These are phyloP conservation scores for Aspergillus fumigatiaffinis DNA, from an alignment of 2,329 filamentous ascomycete genomes.

Conservation along the genomic window DNA sequence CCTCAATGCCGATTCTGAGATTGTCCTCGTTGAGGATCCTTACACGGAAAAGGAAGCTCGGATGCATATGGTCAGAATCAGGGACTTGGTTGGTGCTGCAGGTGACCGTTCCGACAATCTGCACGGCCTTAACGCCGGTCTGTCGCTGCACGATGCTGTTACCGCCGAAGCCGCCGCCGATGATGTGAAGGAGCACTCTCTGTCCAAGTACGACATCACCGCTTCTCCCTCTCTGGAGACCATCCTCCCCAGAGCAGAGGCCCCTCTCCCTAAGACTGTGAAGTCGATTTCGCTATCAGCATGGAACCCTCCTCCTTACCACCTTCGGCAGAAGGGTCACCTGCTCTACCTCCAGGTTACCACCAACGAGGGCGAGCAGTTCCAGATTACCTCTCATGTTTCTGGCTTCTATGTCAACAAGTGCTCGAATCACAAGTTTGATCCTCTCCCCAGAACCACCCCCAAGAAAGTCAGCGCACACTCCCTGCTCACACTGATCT, in stretches of 20 bases:
- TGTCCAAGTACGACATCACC: conserved; percentile 74
- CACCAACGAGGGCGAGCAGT: conserved; percentile 91
- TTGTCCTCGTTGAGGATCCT: conserved; percentile 83
- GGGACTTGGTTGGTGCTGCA: conserved; percentile 89
- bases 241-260: conserved; percentile 65
- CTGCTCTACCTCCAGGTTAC: conserved; percentile 84
- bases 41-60: conserved; percentile 98
- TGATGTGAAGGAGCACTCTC: conserved; percentile 49
- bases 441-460: conserved; percentile 73
- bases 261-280: conserved; percentile 78
- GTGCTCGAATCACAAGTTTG: conserved; percentile 91
- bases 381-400: conserved; percentile 88
- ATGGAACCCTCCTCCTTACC: conserved; percentile 94
- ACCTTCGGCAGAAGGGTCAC: conserved; percentile 86
- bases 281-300: conserved; percentile 84
- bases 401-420: conserved; percentile 98
- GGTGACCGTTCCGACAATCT: conserved; percentile 83
- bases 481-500: conserved; percentile 78
- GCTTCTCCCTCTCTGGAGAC: conserved; percentile 63
- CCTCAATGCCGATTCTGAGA: conserved; percentile 70
- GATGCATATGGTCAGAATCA: conserved; percentile 84
- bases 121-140: conserved; percentile 78
- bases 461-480: conserved; percentile 78
- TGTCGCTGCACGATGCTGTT: conserved; percentile 82
- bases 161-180: conserved; percentile 43